Percentiles rank a stretch among this genome's conserved stretches.
Evolutionary conservation across 208 protist genomes (phyloP).

Genomic region (Trypanosoma boissoni): DNA sequence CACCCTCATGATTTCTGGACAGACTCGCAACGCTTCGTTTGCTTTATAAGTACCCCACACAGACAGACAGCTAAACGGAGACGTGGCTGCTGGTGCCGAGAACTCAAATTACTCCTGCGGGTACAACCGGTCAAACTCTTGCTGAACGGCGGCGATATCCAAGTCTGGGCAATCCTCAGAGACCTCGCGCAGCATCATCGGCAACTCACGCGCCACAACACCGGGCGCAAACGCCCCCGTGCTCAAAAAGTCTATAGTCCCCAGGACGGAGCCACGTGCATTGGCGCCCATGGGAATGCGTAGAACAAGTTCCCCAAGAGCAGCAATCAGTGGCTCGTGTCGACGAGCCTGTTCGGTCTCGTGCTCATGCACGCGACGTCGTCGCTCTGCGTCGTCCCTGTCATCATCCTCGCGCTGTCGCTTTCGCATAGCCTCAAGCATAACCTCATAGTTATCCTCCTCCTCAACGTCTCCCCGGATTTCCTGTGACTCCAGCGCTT

Average conservation of each 20-base stretch:
- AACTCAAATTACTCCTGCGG: too few species aligned
- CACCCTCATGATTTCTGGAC: too few species aligned
- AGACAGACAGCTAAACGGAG: too few species aligned
- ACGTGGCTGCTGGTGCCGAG: too few species aligned
- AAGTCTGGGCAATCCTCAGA: constrained; percentile 42
- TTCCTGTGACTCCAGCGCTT: constrained; percentile 22
- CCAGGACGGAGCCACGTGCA: constrained; percentile 50
- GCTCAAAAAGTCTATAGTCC: constrained; percentile 59
- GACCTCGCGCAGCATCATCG: constrained; percentile 54
- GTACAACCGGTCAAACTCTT: constrained; percentile 18
- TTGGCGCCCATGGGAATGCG: constrained; percentile 37
- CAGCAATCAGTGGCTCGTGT: constrained; percentile 30
- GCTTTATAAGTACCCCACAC: too few species aligned
- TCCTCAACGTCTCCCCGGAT: constrained; percentile 15
- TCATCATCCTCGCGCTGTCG: constrained; percentile 24
- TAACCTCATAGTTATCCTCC: constrained; percentile 27
- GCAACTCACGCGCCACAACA: constrained; percentile 56
- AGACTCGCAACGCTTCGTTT: too few species aligned
- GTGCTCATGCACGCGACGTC: constrained; percentile 11
- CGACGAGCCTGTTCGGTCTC: constrained; percentile 16
- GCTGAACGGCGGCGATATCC: constrained; percentile 20
- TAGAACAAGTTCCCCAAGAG: constrained; percentile 37
- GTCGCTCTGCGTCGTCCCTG: constrained; percentile 16
- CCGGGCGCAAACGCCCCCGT: constrained; percentile 40
- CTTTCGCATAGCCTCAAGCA: constrained; percentile 27